phyloP scores from a whole-genome alignment of 2,329 filamentous ascomycete genomes.

The Epichloe elymi region DNA sequence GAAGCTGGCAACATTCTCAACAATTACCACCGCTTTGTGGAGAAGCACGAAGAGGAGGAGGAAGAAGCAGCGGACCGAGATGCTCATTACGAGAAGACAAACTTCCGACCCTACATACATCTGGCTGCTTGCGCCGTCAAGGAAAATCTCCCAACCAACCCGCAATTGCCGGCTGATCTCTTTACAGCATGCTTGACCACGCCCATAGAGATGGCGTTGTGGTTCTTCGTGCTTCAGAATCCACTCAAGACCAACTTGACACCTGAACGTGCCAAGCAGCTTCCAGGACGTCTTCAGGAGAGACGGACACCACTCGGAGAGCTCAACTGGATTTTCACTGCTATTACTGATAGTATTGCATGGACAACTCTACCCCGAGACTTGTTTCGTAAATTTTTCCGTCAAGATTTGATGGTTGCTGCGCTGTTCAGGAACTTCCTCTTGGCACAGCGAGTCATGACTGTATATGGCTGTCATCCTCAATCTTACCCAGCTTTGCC shows the following conservation, averaged over 20 bases:
- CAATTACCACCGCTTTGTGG: constrained; percentile 88
- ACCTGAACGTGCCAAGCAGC: constrained; percentile 72
- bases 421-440: constrained; percentile 94
- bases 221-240: constrained; percentile 93
- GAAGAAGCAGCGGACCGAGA: constrained; percentile 63
- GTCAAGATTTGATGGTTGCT: constrained; percentile 98
- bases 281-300: constrained; percentile 86
- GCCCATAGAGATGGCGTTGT: constrained; percentile 91
- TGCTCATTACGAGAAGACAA: constrained; percentile 70
- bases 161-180: constrained; percentile 80
- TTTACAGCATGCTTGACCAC: constrained; percentile 95
- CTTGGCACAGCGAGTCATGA: constrained; percentile 89
- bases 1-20: constrained; percentile 90
- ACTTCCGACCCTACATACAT: constrained; percentile 62
- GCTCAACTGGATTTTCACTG: constrained; percentile 98
- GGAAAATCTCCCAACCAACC: constrained; percentile 90
- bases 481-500: constrained; percentile 86
- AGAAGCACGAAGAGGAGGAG: constrained; percentile 89
- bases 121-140: constrained; percentile 81
- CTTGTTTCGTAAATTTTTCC: constrained; percentile 90
- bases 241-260: constrained; percentile 56
- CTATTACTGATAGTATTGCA: constrained; percentile 95
- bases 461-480: constrained; percentile 88
- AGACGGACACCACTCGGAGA: constrained; percentile 87
- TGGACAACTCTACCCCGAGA: constrained; percentile 90